Base-by-base conservation (phyloP, 2,329 filamentous ascomycete genomes). In the Alternaria longipes region DNA sequence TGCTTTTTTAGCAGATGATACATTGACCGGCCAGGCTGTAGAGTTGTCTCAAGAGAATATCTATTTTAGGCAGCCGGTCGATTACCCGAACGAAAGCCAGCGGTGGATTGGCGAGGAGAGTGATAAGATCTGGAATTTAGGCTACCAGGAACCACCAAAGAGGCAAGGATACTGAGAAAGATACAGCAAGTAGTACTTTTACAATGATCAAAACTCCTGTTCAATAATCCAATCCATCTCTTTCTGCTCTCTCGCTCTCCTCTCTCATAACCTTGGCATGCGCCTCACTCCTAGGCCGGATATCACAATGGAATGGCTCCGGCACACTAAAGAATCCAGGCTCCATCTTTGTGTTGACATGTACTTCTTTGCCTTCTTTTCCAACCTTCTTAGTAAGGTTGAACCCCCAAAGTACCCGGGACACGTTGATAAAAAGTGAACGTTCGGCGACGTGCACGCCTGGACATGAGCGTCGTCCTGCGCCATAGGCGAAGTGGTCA, bases 21-120 rank as follows among this genome's bases (percentile, higher is more conserved):
- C 56, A 1, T 62, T 80, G 69, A 79, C 75, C 0, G 81, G 80
- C 0, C 73, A 81, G 63, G 71, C 72, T 8, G 79, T 82, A 14
- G 81, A 83, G 67, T 67, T 82, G 49, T 73, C 71, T 4, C 68
- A 78, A 57, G 80, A 80, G n/a, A 72, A 79, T 6, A 70, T 83
- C 11, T 78, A 78, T 50, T 81, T 82, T 54, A 76, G 80, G 50
- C 61, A 79, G 51, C 74, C 73, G 58, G 66, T 74, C 26, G 78
- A 78, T 14, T 82, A 74, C 66, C 69, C 73, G 8, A 79, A 80
- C 63, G 75, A 78, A 54, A 82, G 80, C 63, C 78, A 80, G 65
- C 72, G 69, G 51, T 82, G 78, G 76, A 71, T 78, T 59, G 74
- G 73, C 2, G 50, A 63, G 26, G 62, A 78, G 62, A 72, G 74